Base-by-base conservation (phyloP, 768 basidiomycete species). In the Kwoniella dendrophila region DNA sequence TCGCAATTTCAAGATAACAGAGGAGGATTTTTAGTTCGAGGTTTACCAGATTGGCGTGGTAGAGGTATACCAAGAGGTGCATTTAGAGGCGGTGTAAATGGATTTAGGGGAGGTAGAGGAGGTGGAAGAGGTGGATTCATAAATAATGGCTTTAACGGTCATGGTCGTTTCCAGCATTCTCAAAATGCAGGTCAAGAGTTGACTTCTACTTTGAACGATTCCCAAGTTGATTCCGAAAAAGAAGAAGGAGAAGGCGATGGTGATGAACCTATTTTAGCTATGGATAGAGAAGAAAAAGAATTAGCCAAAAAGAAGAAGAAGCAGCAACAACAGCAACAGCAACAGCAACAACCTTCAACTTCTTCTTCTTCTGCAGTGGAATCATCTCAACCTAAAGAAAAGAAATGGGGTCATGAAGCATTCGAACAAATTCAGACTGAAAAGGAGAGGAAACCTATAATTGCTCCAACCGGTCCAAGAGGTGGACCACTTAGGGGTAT, bases 31-130 rank as follows among this genome's bases (percentile, higher is more conserved):
- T n/a, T n/a, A n/a, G n/a, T n/a, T n/a, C n/a, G 49, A 30, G 49
- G 49, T 16, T 70, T 50, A 54, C 61, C 18, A 72, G 74, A 11
- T 60, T 69, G 47, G 41, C 84, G 88, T 74, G 85, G 86, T 43
- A 84, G 88, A 20, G 64, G 71, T 16, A 85, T 86, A 11, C 56
- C 62, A 3, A 79, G 87, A 48, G 86, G 83, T 20, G 49, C 30
- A 22, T 47, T 51, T 8, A 43, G 70, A 50, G 67, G 71, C 4
- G 69, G n/a, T n/a, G n/a, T n/a, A n/a, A n/a, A n/a, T n/a, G n/a
- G 69, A 18, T 64, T 72, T 43, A 62, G 69, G 32, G 71, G 70
- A 14, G 50, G 67, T 14, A 20, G 41, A 5, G n/a, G n/a, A 47
- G 64, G 72, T 11, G 36, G 64, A 44, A 18, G 43, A 41, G 68